Conservation (phyloP, 306 rosid species). For the Luffa acutangula region DNA sequence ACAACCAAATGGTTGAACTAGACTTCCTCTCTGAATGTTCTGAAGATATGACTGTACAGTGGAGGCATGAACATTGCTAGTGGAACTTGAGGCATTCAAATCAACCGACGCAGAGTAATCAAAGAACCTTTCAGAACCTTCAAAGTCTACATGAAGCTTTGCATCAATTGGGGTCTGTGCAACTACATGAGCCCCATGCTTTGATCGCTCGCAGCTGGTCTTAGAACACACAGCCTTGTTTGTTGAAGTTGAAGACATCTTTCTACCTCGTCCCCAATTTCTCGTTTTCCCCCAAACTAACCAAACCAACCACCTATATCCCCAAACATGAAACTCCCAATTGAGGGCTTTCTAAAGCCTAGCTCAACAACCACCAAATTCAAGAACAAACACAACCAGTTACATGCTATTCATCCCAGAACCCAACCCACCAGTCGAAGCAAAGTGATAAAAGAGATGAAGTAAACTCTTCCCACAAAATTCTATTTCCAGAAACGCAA, state of each 20-base stretch:
- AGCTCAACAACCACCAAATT: background rate
- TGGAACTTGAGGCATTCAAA: conserved; percentile 21
- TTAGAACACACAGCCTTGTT: conserved; percentile 23
- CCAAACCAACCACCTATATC: conserved; percentile 1
- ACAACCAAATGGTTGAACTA: conserved; percentile 38
- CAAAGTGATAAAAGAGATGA: background rate
- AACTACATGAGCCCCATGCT: conserved; percentile 20
- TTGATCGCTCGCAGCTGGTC: conserved; percentile 16
- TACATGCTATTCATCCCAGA: background rate
- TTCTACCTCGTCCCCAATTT: conserved; percentile 4
- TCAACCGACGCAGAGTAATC: conserved; percentile 23
- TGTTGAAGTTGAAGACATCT: conserved; percentile 24
- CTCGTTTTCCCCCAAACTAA: background rate
- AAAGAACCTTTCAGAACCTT: conserved; percentile 14
- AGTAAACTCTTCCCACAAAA: background rate
- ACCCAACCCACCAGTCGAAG: background rate
- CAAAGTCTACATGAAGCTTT: conserved; percentile 25
- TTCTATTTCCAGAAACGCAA: background rate
- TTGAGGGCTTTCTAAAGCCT: background rate
- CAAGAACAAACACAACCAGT: background rate
- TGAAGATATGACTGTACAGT: conserved; percentile 30
- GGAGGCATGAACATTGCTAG: conserved; percentile 24
- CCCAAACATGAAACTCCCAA: background rate
- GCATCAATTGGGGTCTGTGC: conserved; percentile 31
- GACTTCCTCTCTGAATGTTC: conserved; percentile 29